Evolutionary conservation across 345 rosid genomes (phyloP).

Genomic region (Eucalyptus urophylla): DNA sequence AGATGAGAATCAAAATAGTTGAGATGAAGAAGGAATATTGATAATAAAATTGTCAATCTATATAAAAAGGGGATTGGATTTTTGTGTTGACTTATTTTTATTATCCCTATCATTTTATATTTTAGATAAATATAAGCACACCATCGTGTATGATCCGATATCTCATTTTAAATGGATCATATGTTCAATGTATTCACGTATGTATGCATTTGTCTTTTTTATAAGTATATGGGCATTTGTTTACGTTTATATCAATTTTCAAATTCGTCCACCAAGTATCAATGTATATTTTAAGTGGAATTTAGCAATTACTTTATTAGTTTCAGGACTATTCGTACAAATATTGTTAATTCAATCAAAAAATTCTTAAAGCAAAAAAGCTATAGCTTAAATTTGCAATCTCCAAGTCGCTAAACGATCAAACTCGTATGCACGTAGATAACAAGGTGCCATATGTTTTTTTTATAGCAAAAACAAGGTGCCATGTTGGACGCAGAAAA

Average conservation of each 20-base stretch:
- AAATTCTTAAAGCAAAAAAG: background rate
- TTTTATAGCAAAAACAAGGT: too few relatives aligned
- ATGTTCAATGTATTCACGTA: background rate
- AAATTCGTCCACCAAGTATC: background rate
- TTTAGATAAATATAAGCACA: background rate
- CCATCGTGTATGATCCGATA: background rate
- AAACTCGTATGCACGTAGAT: background rate
- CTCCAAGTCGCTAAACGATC: background rate
- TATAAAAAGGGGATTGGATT: background rate
- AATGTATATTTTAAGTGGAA: background rate
- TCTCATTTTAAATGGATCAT: background rate
- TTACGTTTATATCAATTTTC: background rate
- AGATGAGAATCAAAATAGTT: too few relatives aligned
- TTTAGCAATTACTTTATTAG: background rate
- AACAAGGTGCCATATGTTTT: background rate
- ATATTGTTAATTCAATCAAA: background rate
- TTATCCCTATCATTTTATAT: background rate
- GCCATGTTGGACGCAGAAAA: background rate
- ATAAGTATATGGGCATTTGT: background rate
- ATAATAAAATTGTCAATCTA: background rate
- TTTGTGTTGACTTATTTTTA: background rate
- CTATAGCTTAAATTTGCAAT: background rate
- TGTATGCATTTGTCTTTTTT: background rate
- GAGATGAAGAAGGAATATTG: background rate
- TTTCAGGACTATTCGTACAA: background rate